Conservation (phyloP, 768 basidiomycete genomes). For the Melanogaster broomeanus region DNA sequence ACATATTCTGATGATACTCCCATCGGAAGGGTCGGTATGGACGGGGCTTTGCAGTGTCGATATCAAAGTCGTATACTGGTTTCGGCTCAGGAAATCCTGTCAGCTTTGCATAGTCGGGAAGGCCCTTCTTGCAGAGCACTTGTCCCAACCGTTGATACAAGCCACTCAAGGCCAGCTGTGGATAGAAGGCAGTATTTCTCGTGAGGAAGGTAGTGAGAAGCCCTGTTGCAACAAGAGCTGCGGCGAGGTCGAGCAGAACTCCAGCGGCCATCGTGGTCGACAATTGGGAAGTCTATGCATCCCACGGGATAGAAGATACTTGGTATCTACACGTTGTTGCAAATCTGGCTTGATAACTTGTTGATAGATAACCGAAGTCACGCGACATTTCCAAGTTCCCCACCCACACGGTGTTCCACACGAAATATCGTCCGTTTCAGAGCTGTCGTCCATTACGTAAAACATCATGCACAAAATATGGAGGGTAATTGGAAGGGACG, state of each 20-base stretch:
- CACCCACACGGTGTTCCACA: too few species aligned
- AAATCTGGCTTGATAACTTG: too few species aligned
- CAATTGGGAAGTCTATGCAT: background rate
- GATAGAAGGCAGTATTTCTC: background rate
- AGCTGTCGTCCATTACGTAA: too few species aligned
- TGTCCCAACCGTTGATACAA: slow-evolving; percentile 9
- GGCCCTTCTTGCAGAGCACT: slow-evolving; percentile 7
- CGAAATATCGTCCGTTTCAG: too few species aligned
- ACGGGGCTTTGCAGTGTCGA: slow-evolving; percentile 44
- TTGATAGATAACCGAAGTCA: background rate
- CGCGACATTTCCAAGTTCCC: background rate
- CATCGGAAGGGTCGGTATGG: slow-evolving; percentile 60
- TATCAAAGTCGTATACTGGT: slow-evolving; percentile 43
- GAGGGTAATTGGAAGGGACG: background rate
- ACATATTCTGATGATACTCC: slow-evolving; percentile 59
- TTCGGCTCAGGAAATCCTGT: slow-evolving; percentile 46
- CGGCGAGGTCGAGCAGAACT: background rate
- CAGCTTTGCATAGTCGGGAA: slow-evolving; percentile 43
- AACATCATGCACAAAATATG: too few species aligned
- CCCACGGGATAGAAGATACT: background rate
- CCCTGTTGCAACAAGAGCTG: background rate
- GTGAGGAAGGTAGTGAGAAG: slow-evolving; percentile 1
- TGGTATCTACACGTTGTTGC: background rate
- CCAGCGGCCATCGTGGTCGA: slow-evolving; percentile 9
- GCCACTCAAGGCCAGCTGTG: background rate